Evolutionary conservation across 176 grass and related monocot species (phyloP), one percentile per base, ranked within the genome.

Genomic region (Bothriochloa decipiens): DNA sequence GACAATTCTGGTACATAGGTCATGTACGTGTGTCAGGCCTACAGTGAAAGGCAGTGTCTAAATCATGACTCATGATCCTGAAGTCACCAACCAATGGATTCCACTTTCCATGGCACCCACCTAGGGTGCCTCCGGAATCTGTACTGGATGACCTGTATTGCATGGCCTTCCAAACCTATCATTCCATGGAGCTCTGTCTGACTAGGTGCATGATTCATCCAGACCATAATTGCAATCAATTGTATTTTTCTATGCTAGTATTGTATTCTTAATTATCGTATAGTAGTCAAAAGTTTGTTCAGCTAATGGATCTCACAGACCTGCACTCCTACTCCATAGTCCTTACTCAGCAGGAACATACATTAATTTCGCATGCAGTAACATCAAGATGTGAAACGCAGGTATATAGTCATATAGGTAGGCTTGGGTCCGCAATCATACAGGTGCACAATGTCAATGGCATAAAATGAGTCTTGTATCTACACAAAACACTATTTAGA

Each of bases 401-500:
- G 15, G 33, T 14, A 15, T 14, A 15, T 7, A 79, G 22, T 16
- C 0, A 1, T 40, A 4, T 47, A 10, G 25, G 42, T 79, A 32
- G 53, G 77, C 16, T 68, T 49, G 7, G 63, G 3, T 11, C 18
- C 11, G 61, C n/a, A 45, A 29, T 74, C 36, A 22, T 81, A 32
- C 20, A 55, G 68, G 22, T 2, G 5, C 6, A 13, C 6, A 20
- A 60, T 47, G 4, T 17, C 53, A 67, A 3, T 81, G 79, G 12
- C 35, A 75, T 68, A 68, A 26, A 81, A 7, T 14, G 4, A 42
- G 29, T 68, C 25, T 22, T 60, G 12, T 82, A 61, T 70, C 3
- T 58, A 58, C 60, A 81, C 20, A 32, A 75, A 43, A 68, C 14
- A 82, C 25, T 57, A 15, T 25, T 69, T 76, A 63, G 60, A 61